Evolutionary conservation across 164 flowering plant species (phyloP).

Genomic region (Kalanchoe fedtschenkoi): DNA sequence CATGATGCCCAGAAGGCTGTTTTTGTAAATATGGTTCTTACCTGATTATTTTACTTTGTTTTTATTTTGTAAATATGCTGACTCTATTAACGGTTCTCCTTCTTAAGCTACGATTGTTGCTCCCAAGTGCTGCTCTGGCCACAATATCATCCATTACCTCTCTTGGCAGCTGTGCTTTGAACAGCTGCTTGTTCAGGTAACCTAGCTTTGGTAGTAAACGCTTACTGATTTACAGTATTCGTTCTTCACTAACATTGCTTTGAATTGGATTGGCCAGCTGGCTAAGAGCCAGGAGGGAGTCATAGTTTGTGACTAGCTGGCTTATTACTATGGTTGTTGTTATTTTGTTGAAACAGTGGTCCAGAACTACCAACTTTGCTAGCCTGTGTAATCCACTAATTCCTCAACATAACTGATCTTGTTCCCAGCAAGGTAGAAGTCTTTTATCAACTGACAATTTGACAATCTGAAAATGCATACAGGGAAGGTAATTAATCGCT

Average conservation of each 20-base stretch:
- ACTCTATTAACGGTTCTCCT: slow-evolving; percentile 32
- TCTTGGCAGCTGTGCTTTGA: slow-evolving; percentile 63
- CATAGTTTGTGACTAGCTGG: slow-evolving; percentile 83
- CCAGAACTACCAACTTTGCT: slow-evolving; percentile 67
- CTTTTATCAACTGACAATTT: slow-evolving; percentile 68
- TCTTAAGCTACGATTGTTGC: slow-evolving; percentile 22
- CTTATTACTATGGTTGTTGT: slow-evolving; percentile 76
- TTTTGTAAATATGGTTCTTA: no score
- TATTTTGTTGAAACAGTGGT: slow-evolving; percentile 92
- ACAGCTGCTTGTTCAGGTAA: slow-evolving; percentile 75
- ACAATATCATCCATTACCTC: slow-evolving; percentile 50
- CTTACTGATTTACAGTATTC: slow-evolving; percentile 60
- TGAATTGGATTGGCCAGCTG: slow-evolving; percentile 78
- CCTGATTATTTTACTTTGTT: not conserved
- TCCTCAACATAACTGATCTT: slow-evolving; percentile 88
- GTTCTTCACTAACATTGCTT: slow-evolving; percentile 67
- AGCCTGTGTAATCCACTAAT: slow-evolving; percentile 87
- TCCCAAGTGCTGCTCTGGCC: slow-evolving; percentile 72
- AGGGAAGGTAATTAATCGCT: not conserved
- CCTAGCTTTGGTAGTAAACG: slow-evolving; percentile 71
- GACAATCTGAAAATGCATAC: slow-evolving; percentile 46
- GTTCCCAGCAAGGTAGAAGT: slow-evolving; percentile 86
- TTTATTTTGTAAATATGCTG: slow-evolving; percentile 2
- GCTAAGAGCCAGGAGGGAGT: slow-evolving; percentile 65
- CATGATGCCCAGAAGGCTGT: not conserved